Evolutionary conservation across 2,329 filamentous ascomycete species (phyloP), one percentile per base, ranked within the genome.

Genomic region (Lecanicillium sp.): DNA sequence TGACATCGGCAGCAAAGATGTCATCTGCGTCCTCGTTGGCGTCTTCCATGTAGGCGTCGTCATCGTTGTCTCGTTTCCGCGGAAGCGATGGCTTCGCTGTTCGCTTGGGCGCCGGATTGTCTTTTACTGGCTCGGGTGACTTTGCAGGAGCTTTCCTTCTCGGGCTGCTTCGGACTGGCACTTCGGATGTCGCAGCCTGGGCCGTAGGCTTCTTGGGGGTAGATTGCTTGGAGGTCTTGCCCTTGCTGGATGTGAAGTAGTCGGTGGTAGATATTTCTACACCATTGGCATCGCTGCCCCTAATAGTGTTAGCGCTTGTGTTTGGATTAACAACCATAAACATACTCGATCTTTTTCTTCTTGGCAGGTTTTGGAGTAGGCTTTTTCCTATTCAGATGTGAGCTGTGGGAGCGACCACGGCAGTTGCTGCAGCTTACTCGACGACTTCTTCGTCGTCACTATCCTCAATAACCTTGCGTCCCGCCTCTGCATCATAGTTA

Each of bases 1-100:
- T 85, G 27, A 76, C 77, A 54, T 87, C 82, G 4, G 85, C 83
- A 12, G 84, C 86, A 64, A 90, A 90, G 17, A 95, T 90, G 57
- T 95, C 90, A n/a, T 79, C 85, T 3, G 79, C 83, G 37, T 87
- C 80, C 6, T 78, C 74, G 29, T 86, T 83, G 27, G 83, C 83
- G 45, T 87, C 84, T 17, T 87, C 79, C 55, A 85, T 67, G 50
- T 77, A 79, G 5, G 72, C 75, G 57, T 79, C 75, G 8, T 75
- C 74, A 50, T 81, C 76, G 29, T 79, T 73, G 29, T 78, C 64
- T 4, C 60, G 54, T 20, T 62, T 58, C 48, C 68, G 60, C 40
- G 73, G 69, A 43, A 66, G 67, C 47, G 70, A 65, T 2, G 70
- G 61, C 1, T 66, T 64, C 2, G 68, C 62, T 1, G 68, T 38